A percentile compares a stretch with the other conserved stretches of the same genome.
Evolutionary conservation across 2,329 filamentous ascomycete species (phyloP).

Genomic region (Trichoderma pleuroti): DNA sequence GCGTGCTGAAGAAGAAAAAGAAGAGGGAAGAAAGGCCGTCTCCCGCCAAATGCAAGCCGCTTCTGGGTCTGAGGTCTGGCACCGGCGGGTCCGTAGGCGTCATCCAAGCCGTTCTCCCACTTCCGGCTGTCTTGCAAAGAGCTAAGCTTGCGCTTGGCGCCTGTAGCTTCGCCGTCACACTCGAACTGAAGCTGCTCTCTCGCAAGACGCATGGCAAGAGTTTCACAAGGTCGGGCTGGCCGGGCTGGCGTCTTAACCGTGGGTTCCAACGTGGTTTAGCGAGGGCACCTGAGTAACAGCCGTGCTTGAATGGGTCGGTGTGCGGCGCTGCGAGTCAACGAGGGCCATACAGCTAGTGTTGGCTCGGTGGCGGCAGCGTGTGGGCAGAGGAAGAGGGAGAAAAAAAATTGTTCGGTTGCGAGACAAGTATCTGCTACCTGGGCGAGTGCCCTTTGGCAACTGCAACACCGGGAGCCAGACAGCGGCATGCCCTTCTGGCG

Average conservation of each 20-base stretch:
- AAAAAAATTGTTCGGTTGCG: not conserved
- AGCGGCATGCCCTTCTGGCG: not conserved
- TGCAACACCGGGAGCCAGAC: not conserved
- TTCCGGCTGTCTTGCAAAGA: conserved; percentile 7
- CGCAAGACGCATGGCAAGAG: not conserved
- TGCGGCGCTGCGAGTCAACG: not conserved
- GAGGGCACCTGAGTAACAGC: not conserved
- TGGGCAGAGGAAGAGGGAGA: not conserved
- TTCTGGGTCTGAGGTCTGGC: conserved; percentile 10
- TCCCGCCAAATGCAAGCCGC: conserved; percentile 7
- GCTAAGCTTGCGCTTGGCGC: conserved; percentile 9
- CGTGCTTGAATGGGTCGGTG: conserved; percentile 1
- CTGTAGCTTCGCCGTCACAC: not conserved
- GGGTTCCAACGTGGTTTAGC: not conserved
- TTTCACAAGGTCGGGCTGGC: conserved; percentile 16
- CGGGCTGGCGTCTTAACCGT: not conserved
- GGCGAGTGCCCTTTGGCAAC: not conserved
- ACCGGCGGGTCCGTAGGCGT: conserved; percentile 18
- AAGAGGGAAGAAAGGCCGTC: not conserved
- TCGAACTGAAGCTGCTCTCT: not conserved
- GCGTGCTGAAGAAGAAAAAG: not conserved
- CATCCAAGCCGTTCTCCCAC: conserved; percentile 10
- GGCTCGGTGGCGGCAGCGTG: conserved; percentile 8
- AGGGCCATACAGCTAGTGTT: not conserved
- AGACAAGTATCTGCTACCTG: conserved; percentile 4